Evolutionary conservation across 139 green algal species (phyloP).

Genomic region (Chloropicon primus): DNA sequence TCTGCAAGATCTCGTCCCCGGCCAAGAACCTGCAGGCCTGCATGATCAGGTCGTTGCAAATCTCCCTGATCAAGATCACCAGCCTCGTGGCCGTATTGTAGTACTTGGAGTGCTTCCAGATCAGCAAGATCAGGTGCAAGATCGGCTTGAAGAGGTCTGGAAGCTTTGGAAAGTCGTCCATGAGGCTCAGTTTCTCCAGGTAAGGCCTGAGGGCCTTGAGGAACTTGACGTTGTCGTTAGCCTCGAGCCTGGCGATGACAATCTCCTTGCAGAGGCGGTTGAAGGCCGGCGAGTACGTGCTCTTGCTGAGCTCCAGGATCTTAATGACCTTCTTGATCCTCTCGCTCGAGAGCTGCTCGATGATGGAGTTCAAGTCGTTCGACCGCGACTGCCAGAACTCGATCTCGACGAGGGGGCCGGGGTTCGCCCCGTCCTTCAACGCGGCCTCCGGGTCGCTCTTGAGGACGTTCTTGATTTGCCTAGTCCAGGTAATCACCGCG

Average conservation of each 20-base stretch:
- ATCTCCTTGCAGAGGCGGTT: conserved; percentile 44
- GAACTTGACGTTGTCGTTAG: conserved; percentile 64
- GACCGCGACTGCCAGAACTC: conserved; percentile 75
- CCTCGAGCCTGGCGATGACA: conserved; percentile 38
- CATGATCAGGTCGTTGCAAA: conserved; percentile 80
- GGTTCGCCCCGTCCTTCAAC: conserved; percentile 37
- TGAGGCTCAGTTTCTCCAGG: conserved; percentile 63
- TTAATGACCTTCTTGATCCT: conserved; percentile 49
- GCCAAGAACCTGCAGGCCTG: conserved; percentile 30
- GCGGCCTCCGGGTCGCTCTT: conserved; percentile 52
- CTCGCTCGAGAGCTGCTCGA: conserved; percentile 54
- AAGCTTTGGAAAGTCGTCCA: conserved; percentile 63
- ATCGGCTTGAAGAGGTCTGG: conserved; percentile 67
- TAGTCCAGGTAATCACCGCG: conserved; percentile 69
- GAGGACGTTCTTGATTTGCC: conserved; percentile 84
- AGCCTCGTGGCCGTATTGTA: conserved; percentile 65
- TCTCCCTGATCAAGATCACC: conserved; percentile 66
- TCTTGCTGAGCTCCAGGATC: conserved; percentile 55
- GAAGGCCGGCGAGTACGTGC: conserved; percentile 68
- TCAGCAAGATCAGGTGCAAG: conserved; percentile 74
- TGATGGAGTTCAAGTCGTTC: conserved; percentile 62
- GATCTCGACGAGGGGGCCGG: conserved; percentile 65
- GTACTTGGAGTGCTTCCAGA: conserved; percentile 73
- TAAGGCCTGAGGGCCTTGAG: conserved; percentile 54
- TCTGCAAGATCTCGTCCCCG: conserved; percentile 17